Evolutionary conservation across 1,284 basidiomycete genomes (phyloP).

Genomic region (Inonotus hispidus): DNA sequence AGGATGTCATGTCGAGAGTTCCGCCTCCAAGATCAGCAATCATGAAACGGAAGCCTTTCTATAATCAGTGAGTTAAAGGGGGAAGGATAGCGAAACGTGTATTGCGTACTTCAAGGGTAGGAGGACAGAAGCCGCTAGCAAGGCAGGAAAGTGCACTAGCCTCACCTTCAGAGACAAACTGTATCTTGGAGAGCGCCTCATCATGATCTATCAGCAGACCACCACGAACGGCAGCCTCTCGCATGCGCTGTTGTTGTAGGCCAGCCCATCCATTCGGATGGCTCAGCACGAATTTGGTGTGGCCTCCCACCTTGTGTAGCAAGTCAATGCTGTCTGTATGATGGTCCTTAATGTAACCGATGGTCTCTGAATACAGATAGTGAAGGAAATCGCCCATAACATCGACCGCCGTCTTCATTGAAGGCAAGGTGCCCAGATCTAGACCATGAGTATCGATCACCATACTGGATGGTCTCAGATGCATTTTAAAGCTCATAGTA

Average conservation of each 20-base stretch:
- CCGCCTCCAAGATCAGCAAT: conserved; percentile 76
- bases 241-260: conserved; percentile 70
- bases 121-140: conserved; percentile 63
- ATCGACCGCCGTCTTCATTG: conserved; percentile 55
- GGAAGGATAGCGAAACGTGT: too few relatives aligned
- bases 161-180: conserved; percentile 76
- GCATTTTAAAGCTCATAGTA: conserved; percentile 64
- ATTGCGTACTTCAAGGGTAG: conserved; percentile 57
- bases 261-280: conserved; percentile 82
- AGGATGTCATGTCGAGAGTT: conserved; percentile 73
- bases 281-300: conserved; percentile 64
- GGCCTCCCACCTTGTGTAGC: conserved; percentile 57
- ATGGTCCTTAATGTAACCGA: conserved; percentile 65
- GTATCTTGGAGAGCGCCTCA: conserved; percentile 58
- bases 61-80: background rate
- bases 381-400: conserved; percentile 73
- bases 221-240: conserved; percentile 60
- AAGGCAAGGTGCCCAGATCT: conserved; percentile 60
- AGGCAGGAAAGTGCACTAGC: conserved; percentile 75
- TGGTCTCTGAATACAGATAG: conserved; percentile 66
- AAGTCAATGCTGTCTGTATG: conserved; percentile 62
- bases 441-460: conserved; percentile 75
- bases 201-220: conserved; percentile 63
- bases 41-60: conserved; percentile 63
- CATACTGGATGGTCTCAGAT: conserved; percentile 64